Base-by-base conservation (phyloP, 2,329 filamentous ascomycete species). In the Colletotrichum sojae region DNA sequence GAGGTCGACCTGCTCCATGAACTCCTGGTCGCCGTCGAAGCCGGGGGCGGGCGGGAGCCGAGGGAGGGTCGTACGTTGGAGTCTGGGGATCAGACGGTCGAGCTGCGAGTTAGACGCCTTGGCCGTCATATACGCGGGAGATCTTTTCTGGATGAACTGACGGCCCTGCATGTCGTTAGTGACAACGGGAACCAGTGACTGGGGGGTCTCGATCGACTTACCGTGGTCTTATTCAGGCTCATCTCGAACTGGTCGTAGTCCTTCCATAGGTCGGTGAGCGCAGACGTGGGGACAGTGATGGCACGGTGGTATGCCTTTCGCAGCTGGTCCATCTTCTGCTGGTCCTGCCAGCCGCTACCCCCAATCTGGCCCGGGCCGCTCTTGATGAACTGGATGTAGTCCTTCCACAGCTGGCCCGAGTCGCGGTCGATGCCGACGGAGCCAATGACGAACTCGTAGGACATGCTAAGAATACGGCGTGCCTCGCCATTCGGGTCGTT, bases 201-300 rank as follows among this genome's bases (percentile, higher is more conserved):
- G 52, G 15, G 15, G 16, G 13, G 12, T 31, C 8, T 31, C 6
- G 27, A 36, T 39, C 10, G 36, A 82, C 88, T 77, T 86, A 95
- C 93, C 49, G 94, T 97, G 73, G 94, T 89, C 80, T 97, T 98
- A 84, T 98, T 98, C 67, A 98, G 82, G 6, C 91, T 90, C 89
- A 96, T 94, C 81, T 99, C 96, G 76, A 99, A 99, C 73, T 93
- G 91, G 78, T 98, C 95, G 77, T 99, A 99, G 76, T 99, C 95
- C 78, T 97, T 97, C 97, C 96, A 99, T 15, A 99, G 83, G 60
- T 88, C 88, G 76, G 95, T 93, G 56, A 97, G 89, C 39, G 92
- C 92, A 63, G 91, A 89, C 71, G 94, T 97, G 5, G 97, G 97
- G 46, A 98, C 89, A 73, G 90, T 91, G 67, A 98, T 93, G 15